Conservation (phyloP, 2,329 filamentous ascomycete species). For the Emericellopsis atlantica region DNA sequence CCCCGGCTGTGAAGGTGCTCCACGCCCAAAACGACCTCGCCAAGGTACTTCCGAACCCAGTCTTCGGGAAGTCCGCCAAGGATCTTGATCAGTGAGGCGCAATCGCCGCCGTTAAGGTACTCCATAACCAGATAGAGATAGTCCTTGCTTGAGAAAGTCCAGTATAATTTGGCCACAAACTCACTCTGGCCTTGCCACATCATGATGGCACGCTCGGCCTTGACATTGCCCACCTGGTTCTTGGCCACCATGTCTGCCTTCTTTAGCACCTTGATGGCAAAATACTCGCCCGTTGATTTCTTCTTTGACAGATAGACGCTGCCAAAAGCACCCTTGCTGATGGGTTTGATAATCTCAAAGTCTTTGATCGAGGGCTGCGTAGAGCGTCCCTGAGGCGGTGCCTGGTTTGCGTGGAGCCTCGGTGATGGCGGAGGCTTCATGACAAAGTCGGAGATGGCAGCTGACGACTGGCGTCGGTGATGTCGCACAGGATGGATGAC, state of each 20-base stretch:
- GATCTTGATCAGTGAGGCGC: conserved; percentile 90
- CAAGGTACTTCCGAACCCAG: conserved; percentile 96
- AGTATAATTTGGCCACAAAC: conserved; percentile 97
- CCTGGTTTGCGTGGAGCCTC: conserved; percentile 56
- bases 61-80: conserved; percentile 87
- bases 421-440: conserved; percentile 70
- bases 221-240: conserved; percentile 98
- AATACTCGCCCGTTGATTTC: conserved; percentile 96
- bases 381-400: conserved; percentile 74
- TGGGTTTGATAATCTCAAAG: conserved; percentile 98
- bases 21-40: conserved; percentile 91
- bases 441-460: conserved; percentile 59
- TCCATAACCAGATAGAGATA: conserved; percentile 99
- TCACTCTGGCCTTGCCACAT: conserved; percentile 99
- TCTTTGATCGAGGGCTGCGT: conserved; percentile 96
- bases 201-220: conserved; percentile 97
- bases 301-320: conserved; percentile 98
- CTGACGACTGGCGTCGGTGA: conserved; percentile 84
- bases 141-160: conserved; percentile 99
- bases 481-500: conserved; percentile 47
- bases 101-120: conserved; percentile 94
- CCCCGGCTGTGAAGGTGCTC: conserved; percentile 89
- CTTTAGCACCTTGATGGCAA: conserved; percentile 95
- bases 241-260: conserved; percentile 99
- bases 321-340: conserved; percentile 96